Evolutionary conservation across 352 stramenopile genomes (phyloP).

Genomic region (Phytophthora foliorum): DNA sequence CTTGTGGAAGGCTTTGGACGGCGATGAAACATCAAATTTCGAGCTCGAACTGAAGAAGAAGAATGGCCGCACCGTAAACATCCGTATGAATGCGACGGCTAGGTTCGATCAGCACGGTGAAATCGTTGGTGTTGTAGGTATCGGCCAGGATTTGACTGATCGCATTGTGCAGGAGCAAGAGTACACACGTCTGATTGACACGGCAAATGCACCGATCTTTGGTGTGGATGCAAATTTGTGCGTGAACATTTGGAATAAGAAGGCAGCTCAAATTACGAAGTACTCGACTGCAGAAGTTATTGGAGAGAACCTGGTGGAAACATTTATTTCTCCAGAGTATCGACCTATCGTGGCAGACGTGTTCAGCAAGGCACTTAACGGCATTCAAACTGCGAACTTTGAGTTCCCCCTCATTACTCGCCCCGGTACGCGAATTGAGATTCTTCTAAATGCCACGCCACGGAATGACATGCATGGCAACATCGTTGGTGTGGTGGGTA

Average conservation of each 20-base stretch:
- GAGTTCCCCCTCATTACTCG: constrained; percentile 88
- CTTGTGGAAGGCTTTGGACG: constrained; percentile 65
- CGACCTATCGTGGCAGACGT: constrained; percentile 74
- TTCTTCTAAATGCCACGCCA: constrained; percentile 80
- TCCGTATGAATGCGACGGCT: constrained; percentile 77
- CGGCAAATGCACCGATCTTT: constrained; percentile 92
- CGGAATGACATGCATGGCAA: constrained; percentile 73
- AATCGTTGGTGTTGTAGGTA: constrained; percentile 88
- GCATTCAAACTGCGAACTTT: constrained; percentile 87
- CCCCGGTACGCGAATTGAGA: constrained; percentile 77
- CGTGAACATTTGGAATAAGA: constrained; percentile 95
- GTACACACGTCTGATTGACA: constrained; percentile 93
- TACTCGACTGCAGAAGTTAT: constrained; percentile 85
- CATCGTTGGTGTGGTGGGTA: constrained; percentile 90
- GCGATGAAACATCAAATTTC: constrained; percentile 85
- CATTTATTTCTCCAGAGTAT: constrained; percentile 86
- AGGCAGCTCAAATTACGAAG: constrained; percentile 90
- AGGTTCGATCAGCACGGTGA: constrained; percentile 76
- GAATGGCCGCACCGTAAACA: constrained; percentile 66
- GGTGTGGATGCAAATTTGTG: constrained; percentile 89
- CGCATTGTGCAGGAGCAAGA: constrained; percentile 90
- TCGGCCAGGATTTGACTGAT: constrained; percentile 89
- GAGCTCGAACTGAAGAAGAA: constrained; percentile 84
- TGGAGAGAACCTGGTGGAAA: constrained; percentile 84
- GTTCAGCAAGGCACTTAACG: constrained; percentile 73